Evolutionary conservation across 257 asterid genomes (phyloP).

Genomic region (Penstemon barbatus): DNA sequence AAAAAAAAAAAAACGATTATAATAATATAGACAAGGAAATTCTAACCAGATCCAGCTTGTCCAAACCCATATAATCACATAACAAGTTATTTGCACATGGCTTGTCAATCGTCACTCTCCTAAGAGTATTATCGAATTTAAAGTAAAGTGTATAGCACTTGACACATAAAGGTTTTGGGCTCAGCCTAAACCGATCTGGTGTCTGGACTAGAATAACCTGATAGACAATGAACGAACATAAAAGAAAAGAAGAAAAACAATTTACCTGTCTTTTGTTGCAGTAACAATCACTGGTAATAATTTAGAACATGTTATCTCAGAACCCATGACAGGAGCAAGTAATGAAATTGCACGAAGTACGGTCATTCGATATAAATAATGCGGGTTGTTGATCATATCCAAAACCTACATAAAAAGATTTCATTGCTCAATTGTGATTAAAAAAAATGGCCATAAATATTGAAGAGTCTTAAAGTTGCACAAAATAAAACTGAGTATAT

Average conservation of each 20-base stretch:
- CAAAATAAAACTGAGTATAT: not conserved
- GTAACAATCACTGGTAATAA: constrained; percentile 75
- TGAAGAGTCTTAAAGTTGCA: not conserved
- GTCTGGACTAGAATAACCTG: too few relatives aligned
- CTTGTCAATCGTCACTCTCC: too few relatives aligned
- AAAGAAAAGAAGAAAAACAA: not conserved
- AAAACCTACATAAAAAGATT: constrained; percentile 48
- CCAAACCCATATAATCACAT: too few relatives aligned
- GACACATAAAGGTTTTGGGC: too few relatives aligned
- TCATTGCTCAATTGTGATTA: not conserved
- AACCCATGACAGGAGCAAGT: constrained; percentile 94
- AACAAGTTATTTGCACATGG: too few relatives aligned
- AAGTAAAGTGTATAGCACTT: too few relatives aligned
- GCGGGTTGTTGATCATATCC: constrained; percentile 78
- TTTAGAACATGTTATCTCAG: constrained; percentile 86
- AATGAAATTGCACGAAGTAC: constrained; percentile 76
- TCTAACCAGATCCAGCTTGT: too few relatives aligned
- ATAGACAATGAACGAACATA: too few relatives aligned
- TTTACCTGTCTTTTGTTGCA: constrained; percentile 64
- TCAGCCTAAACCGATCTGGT: too few relatives aligned
- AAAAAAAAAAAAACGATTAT: not conserved
- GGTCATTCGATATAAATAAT: constrained; percentile 83
- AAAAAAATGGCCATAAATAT: not conserved
- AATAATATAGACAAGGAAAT: not conserved
- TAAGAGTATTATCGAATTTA: too few relatives aligned